Evolutionary conservation across 169 alveolate species (phyloP).

Genomic region (Eimeria brunetti): DNA sequence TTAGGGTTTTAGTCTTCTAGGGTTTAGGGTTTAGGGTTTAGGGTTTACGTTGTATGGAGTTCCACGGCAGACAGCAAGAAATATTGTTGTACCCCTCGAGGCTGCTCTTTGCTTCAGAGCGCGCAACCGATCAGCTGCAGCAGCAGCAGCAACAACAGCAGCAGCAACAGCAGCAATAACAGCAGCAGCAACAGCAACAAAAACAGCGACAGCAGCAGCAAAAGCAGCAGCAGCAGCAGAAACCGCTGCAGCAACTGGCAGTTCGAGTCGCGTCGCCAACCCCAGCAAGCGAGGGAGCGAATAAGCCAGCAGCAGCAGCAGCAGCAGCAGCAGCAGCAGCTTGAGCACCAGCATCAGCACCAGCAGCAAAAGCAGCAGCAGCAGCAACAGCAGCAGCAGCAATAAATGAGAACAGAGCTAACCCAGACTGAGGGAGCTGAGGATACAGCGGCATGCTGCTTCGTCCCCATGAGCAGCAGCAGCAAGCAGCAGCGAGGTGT

Average conservation of each 20-base stretch:
- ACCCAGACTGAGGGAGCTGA: slow-evolving; percentile 4
- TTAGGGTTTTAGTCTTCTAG: not conserved
- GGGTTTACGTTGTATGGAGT: not conserved
- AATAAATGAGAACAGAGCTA: not conserved
- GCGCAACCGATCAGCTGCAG: not conserved
- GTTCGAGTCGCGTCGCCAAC: not conserved
- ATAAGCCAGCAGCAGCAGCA: not conserved
- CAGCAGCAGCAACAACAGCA: slow-evolving; percentile 22
- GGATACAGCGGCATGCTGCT: slow-evolving; percentile 12
- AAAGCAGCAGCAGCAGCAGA: no score
- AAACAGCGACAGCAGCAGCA: not conserved
- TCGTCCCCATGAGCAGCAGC: slow-evolving; percentile 29
- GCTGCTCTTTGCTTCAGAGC: not conserved
- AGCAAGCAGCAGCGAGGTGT: no score
- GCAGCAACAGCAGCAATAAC: slow-evolving; percentile 2
- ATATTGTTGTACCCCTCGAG: not conserved
- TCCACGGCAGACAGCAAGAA: not conserved
- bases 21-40: slow-evolving; percentile 1
- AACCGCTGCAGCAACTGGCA: no score
- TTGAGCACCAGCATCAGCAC: no score
- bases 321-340: no score
- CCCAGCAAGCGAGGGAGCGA: not conserved
- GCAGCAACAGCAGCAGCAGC: not conserved
- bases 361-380: not conserved
- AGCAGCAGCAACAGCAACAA: not conserved